Evolutionary conservation across 106 monocot genomes (phyloP), one percentile per base, ranked within the genome.

Genomic region (Vanilla planifolia): DNA sequence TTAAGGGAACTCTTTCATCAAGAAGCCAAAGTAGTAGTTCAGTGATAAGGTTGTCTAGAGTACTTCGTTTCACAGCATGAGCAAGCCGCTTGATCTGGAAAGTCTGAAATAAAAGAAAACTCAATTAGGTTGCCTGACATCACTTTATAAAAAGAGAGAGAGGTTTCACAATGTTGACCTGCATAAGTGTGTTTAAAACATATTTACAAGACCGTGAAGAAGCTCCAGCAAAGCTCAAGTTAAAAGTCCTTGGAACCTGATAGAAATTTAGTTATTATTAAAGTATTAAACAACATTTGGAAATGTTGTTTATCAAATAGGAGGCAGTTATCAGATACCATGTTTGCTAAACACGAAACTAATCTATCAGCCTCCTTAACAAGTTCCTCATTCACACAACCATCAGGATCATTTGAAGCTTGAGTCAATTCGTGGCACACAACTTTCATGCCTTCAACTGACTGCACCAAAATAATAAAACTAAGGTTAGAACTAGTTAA

Each of bases 371-470:
- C 85, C 51, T 98, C 98, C 59, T 78, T 84, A 45, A 80, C 65
- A 61, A 98, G 79, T 45, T 98, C 98, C 46, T 98, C 88, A 58
- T 81, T 59, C 3, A 66, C 33, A 70, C 79, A 78, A 57, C 65
- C 81, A 41, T 92, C 98, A 52, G 98, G 82, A 37, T 98, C 88
- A 47, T 29, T 58, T 50, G 71, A 60, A 39, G 59, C 77, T 51
- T 82, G 88, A 20, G 77, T 88, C 30, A 98, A 65, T 70, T 92
- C 98, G 68, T 92, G 98, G 66, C 98, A 98, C 23, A 98, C 72
- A 62, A 92, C 88, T 67, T 98, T 98, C 98, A 98, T 98, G 37
- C 88, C 92, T 80, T 98, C 98, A 77, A 98, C 98, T 19, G 91
- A 88, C 98, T 98, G 92, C 82, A 82, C 2, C 8, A 77, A 59